Evolutionary conservation across 2,329 filamentous ascomycete species (phyloP), one percentile per base, ranked within the genome.

Genomic region (Exophiala phaeomuriformis): DNA sequence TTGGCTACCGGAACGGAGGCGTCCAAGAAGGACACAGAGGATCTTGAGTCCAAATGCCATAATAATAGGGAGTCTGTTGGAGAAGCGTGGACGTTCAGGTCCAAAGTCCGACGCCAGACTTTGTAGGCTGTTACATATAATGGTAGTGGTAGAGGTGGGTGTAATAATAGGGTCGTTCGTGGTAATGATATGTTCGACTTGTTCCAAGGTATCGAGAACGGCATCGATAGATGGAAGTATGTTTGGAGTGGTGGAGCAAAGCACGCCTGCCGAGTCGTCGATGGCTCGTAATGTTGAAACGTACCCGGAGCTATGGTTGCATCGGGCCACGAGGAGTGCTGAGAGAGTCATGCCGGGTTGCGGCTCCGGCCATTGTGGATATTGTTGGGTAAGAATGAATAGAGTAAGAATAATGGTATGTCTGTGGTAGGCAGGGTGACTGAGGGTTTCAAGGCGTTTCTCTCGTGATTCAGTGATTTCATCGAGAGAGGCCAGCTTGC

Each of bases 281-380:
- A 55, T 55, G 9, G 56, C 49, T 36, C 41, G 31, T 1, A 59
- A 41, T 9, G 49, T 53, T 31, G 51, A 47, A 12, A 37, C 46
- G 44, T 49, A 61, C 31, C 51, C 49, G 28, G 55, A 51, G 41
- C 44, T 53, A 51, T 60, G 58, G 47, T 58, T 58, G 47, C 55
- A 54, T 55, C 53, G 52, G 31, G 53, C 58, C 41, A 59, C 52
- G 51, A 58, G 49, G n/a, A 61, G 54, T 10, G 59, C 53, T 19
- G 33, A 49, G 27, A 61, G 46, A 5, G 55, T 55, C 56, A 62
- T 59, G 9, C 57, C 56, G n/a, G 55, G 55, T 36, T 58, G 53
- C 39, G 57, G 57, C 31, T 62, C 57, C n/a, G 55, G 56, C 52
- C 53, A 59, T 7, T 57, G 55, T 12, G 57, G 57, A 47, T 60